Conservation (phyloP, 2,329 filamentous ascomycete species). For the Emmonsia crescens region DNA sequence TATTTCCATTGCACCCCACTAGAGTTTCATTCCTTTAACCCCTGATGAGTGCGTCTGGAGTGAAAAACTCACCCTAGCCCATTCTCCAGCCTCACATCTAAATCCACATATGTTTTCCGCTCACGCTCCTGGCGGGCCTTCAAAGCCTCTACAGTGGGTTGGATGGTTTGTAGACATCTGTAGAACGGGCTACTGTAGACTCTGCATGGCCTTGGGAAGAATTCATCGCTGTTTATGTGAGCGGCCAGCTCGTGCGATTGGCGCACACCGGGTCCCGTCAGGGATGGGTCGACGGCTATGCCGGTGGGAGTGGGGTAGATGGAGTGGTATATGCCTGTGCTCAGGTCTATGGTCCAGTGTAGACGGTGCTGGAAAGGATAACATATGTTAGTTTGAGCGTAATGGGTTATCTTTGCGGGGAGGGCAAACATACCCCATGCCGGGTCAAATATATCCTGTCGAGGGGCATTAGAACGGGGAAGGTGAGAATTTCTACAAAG, state of each 20-base stretch:
- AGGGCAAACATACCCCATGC: slow-evolving; percentile 53
- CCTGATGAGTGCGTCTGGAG: background rate
- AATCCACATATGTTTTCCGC: slow-evolving; percentile 21
- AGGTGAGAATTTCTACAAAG: background rate
- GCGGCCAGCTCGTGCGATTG: slow-evolving; percentile 68
- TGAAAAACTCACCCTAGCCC: slow-evolving; percentile 38
- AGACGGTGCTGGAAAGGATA: slow-evolving; percentile 60
- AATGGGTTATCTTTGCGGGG: slow-evolving; percentile 9
- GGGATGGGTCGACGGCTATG: slow-evolving; percentile 74
- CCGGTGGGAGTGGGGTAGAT: slow-evolving; percentile 71
- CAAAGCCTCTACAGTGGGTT: slow-evolving; percentile 45
- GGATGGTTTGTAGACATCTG: slow-evolving; percentile 73
- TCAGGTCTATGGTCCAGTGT: slow-evolving; percentile 75
- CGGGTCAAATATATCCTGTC: slow-evolving; percentile 64
- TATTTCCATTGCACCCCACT: background rate
- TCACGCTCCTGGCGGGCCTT: slow-evolving; percentile 25
- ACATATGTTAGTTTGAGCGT: background rate
- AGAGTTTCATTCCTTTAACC: background rate
- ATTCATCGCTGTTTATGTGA: slow-evolving; percentile 21
- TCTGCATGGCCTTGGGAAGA: slow-evolving; percentile 33
- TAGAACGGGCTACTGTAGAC: slow-evolving; percentile 82
- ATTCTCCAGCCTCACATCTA: slow-evolving; percentile 40
- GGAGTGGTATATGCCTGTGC: slow-evolving; percentile 66
- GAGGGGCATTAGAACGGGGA: slow-evolving; percentile 44
- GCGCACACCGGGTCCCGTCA: slow-evolving; percentile 74